A percentile compares a stretch with the other conserved stretches of the same genome.
These are phyloP conservation scores for Carallia pectinifolia DNA, from an alignment of 345 rosid species.

Conservation along the genomic window DNA sequence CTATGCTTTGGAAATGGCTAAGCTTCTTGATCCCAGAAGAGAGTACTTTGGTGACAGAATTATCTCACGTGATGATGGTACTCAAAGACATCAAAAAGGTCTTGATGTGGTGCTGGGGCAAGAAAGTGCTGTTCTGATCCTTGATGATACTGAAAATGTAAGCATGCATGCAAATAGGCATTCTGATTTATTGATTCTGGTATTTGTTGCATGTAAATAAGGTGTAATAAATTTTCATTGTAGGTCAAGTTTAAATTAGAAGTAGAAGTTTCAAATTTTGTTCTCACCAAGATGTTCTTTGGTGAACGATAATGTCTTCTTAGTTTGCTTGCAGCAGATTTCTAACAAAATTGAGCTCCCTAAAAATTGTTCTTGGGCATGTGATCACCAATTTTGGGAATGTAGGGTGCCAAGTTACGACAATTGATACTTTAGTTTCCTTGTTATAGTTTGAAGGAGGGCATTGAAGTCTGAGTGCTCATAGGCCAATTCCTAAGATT, in stretches of 20 bases:
- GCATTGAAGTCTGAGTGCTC: no score
- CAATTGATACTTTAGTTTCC: no score
- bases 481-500: no score
- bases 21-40: constrained; percentile 69
- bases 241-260: neutral
- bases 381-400: no score
- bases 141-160: constrained; percentile 88
- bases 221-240: neutral
- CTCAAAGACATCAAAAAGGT: constrained; percentile 79
- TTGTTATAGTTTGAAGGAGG: no score
- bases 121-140: constrained; percentile 82
- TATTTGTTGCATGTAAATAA: neutral
- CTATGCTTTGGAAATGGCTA: constrained; percentile 86
- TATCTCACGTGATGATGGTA: constrained; percentile 92
- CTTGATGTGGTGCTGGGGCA: constrained; percentile 84
- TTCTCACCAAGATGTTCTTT: neutral
- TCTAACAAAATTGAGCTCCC: no score
- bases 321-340: no score
- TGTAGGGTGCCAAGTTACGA: no score
- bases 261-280: neutral
- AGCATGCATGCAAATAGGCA: constrained; percentile 15
- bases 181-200: neutral
- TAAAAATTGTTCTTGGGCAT: no score
- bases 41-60: constrained; percentile 66
- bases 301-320: neutral